phyloP scores from a whole-genome alignment of 306 rosid genomes.

The Sechiopsis laciniata region DNA sequence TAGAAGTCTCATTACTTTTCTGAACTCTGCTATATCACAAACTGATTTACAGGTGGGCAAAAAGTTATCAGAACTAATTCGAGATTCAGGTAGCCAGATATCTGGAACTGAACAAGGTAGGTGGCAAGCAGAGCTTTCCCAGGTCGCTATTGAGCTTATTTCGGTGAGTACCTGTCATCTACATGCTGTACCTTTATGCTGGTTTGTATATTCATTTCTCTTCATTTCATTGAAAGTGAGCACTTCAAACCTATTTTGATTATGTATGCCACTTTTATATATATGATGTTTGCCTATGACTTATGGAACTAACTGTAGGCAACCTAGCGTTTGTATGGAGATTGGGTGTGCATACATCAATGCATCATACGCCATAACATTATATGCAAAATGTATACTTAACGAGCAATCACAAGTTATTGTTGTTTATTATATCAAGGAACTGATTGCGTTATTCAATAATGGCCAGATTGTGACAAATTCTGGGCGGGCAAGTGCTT shows the following conservation, averaged over 20 bases:
- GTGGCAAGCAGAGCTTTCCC: constrained; percentile 98
- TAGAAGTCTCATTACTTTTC: neutral
- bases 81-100: constrained; percentile 84
- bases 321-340: constrained; percentile 12
- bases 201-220: neutral
- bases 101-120: constrained; percentile 83
- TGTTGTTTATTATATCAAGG: neutral
- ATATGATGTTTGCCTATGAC: neutral
- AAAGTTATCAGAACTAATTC: constrained; percentile 81
- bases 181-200: neutral
- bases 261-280: neutral
- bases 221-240: neutral
- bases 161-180: constrained; percentile 47
- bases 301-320: neutral
- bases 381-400: neutral
- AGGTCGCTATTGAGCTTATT: constrained; percentile 94
- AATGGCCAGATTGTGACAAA: constrained; percentile 82
- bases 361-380: neutral
- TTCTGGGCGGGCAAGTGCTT: constrained; percentile 94
- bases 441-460: constrained; percentile 15
- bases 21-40: constrained; percentile 2
- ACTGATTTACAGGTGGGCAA: constrained; percentile 68
- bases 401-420: neutral
- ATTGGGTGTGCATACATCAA: neutral
- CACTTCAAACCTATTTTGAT: neutral